Base-by-base conservation (phyloP, 2,329 filamentous ascomycete genomes). In the Sclerotinia spermophila region DNA sequence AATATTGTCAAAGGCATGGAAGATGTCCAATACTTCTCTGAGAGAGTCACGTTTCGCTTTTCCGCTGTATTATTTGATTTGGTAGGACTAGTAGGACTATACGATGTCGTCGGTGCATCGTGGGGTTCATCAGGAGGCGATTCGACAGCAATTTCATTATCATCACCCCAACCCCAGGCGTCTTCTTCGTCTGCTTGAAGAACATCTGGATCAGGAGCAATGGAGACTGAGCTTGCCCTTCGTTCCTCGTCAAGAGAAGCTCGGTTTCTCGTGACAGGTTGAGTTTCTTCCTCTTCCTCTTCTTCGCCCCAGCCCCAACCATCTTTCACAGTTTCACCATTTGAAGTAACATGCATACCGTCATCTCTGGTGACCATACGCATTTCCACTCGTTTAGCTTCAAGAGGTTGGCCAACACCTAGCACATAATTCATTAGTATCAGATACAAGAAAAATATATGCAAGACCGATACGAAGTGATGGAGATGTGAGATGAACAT, bases 21-120 rank as follows among this genome's bases (percentile, higher is more conserved):
- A 0, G 95, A 97, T 67, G 97, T 92, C 71, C 90, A 92, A 80
- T 97, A 99, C 1, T 87, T 92, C 81, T 99, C 96, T 72, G 86
- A 91, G 59, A 98, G 82, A 0, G 92, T 91, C 71, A 98, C 82
- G 78, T 96, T 91, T 66, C 73, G 71, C 4, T 60, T 68, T 24
- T 74, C 69, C 38, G 75, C 33, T 53, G 67, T 19, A 40, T 64
- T 30, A 11, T 67, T 30, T 11, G 42, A 40, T 24, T 33, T 64
- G 59, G 21, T 30, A 17, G 53, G 56, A 51, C 48, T 51, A 13
- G 48, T 53, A 17, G 48, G 48, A 30, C 6, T 17, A 53, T 17
- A n/a, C n/a, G 1, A 53, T 5, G 48, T 8, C n/a, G 19, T 48
- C 11, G 45, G 24, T 15, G 44, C 38, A 17, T n/a, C 24, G 2